Conservation (phyloP, 371 early-diverging fungal species). For the Mucor velutinosus region DNA sequence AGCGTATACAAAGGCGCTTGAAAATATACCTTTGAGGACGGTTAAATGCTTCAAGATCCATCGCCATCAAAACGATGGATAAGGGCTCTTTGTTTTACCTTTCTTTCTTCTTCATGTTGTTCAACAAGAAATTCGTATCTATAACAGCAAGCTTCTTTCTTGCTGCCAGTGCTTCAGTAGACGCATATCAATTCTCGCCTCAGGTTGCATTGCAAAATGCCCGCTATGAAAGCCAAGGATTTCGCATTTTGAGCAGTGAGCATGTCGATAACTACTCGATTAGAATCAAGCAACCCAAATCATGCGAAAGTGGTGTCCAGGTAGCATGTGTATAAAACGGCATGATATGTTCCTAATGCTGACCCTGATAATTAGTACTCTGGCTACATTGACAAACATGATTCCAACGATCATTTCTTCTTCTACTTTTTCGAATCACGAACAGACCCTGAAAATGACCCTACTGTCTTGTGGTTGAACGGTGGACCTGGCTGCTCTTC, state of each 20-base stretch:
- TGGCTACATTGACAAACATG: slow-evolving; percentile 32
- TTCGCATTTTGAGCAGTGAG: slow-evolving; percentile 4
- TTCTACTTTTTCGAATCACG: slow-evolving; percentile 91
- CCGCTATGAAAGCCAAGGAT: slow-evolving; percentile 12
- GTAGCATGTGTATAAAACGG: slow-evolving; percentile 4
- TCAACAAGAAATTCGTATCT: background rate
- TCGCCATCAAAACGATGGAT: background rate
- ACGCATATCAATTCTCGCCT: background rate
- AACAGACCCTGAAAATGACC: slow-evolving; percentile 70
- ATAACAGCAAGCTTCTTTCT: background rate
- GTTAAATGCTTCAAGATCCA: background rate
- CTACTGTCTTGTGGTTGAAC: slow-evolving; percentile 81
- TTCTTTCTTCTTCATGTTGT: background rate
- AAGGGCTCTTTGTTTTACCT: background rate
- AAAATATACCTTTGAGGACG: background rate
- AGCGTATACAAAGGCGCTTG: background rate
- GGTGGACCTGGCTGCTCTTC: slow-evolving; percentile 91
- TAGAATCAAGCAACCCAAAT: slow-evolving; percentile 31
- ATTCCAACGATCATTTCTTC: slow-evolving; percentile 67
- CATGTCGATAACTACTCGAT: slow-evolving; percentile 27
- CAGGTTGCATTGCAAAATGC: slow-evolving; percentile 2
- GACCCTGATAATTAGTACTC: slow-evolving; percentile 26
- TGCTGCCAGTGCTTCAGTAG: background rate
- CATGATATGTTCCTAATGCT: background rate
- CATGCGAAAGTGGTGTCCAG: slow-evolving; percentile 34